A percentile compares a stretch with the other conserved stretches of the same genome.
phyloP scores from a whole-genome alignment of 148 eudicot species.

The Amaranthus palmeri region DNA sequence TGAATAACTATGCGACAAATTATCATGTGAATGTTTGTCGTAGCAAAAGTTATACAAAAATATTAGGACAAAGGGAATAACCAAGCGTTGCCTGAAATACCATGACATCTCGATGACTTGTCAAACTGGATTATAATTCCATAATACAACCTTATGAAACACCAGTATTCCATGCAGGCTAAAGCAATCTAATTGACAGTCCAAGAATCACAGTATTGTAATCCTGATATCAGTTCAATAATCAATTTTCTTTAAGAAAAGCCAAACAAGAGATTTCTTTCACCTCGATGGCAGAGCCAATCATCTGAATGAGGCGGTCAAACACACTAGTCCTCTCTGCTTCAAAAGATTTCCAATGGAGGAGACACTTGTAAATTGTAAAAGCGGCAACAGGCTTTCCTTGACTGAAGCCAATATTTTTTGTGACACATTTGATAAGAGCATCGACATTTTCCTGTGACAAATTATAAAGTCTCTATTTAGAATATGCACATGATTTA shows the following conservation, averaged over 20 bases:
- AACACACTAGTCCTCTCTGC: slow-evolving; percentile 95
- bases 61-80: no score
- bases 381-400: slow-evolving; percentile 96
- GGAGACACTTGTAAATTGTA: slow-evolving; percentile 89
- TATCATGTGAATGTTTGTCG: no score
- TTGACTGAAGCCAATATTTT: slow-evolving; percentile 84
- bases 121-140: no score
- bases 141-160: no score
- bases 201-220: no score
- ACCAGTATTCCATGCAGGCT: no score
- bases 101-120: no score
- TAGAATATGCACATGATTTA: slow-evolving; percentile 1
- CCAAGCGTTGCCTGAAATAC: no score
- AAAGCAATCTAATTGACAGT: no score
- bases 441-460: slow-evolving; percentile 86
- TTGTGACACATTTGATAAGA: slow-evolving; percentile 68
- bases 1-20: no score
- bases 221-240: no score
- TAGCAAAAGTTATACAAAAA: no score
- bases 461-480: slow-evolving; percentile 15
- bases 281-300: slow-evolving; percentile 98
- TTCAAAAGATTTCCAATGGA: slow-evolving; percentile 99
- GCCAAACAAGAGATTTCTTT: slow-evolving; percentile 4
- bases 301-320: slow-evolving; percentile 95
- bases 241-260: not conserved